phyloP scores from a whole-genome alignment of 495 filamentous ascomycete species.

The Xylaria bambusicola region DNA sequence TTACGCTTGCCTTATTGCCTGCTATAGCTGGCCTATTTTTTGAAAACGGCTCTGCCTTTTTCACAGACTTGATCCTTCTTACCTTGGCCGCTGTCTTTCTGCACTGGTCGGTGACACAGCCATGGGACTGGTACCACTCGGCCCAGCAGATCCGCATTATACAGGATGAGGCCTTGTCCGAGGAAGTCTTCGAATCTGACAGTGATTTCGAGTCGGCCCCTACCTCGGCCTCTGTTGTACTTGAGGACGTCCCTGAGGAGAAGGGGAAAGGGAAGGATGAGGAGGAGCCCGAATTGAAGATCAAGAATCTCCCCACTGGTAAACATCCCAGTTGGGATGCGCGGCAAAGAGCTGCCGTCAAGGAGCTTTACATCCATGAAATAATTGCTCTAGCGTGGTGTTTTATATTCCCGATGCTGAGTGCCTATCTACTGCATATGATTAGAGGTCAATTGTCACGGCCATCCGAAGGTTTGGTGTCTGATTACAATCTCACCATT shows the following conservation, averaged over 20 bases:
- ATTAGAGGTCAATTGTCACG: conserved; percentile 75
- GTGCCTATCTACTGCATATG: conserved; percentile 75
- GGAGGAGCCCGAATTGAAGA: conserved; percentile 10
- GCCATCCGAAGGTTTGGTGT: conserved; percentile 83
- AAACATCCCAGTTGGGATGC: conserved; percentile 28
- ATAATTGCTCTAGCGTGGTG: conserved; percentile 71
- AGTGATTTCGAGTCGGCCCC: conserved; percentile 45
- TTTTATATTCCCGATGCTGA: conserved; percentile 76
- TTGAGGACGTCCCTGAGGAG: conserved; percentile 48
- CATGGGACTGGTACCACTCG: conserved; percentile 93
- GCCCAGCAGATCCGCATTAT: conserved; percentile 63
- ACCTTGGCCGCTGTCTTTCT: conserved; percentile 79
- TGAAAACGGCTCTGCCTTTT: conserved; percentile 74
- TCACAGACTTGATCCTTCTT: conserved; percentile 83
- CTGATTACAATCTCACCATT: conserved; percentile 90
- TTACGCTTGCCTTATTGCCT: conserved; percentile 81
- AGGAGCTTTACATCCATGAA: conserved; percentile 75
- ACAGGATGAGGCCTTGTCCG: conserved; percentile 46
- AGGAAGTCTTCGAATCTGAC: conserved; percentile 51
- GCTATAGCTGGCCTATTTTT: conserved; percentile 84
- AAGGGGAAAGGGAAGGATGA: conserved; percentile 26
- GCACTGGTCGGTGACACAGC: conserved; percentile 89
- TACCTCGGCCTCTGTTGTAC: conserved; percentile 19
- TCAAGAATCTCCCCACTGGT: neutral
- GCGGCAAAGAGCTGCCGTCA: conserved; percentile 44